Percentiles rank a stretch among this genome's conserved stretches.
Conservation (phyloP, 768 basidiomycete genomes). For the Trametes gibbosa region DNA sequence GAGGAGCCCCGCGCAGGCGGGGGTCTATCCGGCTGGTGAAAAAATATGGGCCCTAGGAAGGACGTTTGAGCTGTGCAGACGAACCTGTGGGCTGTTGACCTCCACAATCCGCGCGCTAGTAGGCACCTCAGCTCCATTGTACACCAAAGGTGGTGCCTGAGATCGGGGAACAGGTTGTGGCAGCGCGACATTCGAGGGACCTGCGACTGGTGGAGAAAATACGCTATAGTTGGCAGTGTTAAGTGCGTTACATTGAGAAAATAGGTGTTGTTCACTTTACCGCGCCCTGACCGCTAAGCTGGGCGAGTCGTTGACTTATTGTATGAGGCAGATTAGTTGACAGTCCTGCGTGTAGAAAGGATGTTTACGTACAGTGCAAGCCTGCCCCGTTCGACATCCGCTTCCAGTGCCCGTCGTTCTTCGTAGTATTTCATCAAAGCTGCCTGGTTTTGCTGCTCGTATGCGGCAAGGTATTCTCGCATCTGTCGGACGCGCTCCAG, state of each 20-base stretch:
- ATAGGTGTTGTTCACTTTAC: not conserved
- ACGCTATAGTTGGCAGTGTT: not conserved
- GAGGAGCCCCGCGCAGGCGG: not conserved
- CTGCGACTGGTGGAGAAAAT: not conserved
- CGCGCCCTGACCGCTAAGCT: not conserved
- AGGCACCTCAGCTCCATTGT: conserved; percentile 13
- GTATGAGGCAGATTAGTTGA: too few relatives aligned
- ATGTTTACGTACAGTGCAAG: conserved; percentile 41
- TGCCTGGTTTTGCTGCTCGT: conserved; percentile 40
- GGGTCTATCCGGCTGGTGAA: not conserved
- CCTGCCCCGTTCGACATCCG: conserved; percentile 41
- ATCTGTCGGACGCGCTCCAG: conserved; percentile 29
- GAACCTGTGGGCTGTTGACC: conserved; percentile 3
- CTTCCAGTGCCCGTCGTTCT: conserved; percentile 33
- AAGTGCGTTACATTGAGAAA: not conserved
- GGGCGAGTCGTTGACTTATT: conserved; percentile 3
- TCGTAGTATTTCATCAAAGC: conserved; percentile 36
- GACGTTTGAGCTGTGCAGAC: not conserved
- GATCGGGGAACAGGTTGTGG: not conserved
- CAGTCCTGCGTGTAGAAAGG: too few relatives aligned
- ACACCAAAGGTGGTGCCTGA: not conserved
- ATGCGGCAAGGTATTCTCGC: conserved; percentile 33
- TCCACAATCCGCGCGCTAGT: conserved; percentile 37
- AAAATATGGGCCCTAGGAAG: not conserved
- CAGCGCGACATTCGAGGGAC: not conserved